phyloP scores from a whole-genome alignment of 2,329 filamentous ascomycete species.

The Diaporthe helianthi region DNA sequence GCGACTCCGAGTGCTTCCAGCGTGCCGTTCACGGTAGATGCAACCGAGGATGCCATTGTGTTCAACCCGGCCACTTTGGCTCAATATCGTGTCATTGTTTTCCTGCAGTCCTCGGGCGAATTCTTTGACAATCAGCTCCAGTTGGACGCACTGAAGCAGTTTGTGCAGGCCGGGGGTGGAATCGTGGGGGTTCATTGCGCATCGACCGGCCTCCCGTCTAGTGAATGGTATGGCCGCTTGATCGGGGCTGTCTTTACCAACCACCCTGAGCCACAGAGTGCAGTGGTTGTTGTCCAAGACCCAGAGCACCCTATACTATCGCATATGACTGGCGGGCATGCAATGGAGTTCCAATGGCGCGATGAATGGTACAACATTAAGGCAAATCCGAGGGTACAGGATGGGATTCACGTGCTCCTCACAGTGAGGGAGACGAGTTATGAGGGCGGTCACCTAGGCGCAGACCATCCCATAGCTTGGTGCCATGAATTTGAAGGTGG shows the following conservation, averaged over 20 bases:
- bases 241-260: conserved; percentile 48
- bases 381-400: conserved; percentile 40
- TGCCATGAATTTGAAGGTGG: conserved; percentile 48
- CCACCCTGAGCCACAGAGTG: conserved; percentile 48
- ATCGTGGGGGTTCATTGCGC: conserved; percentile 52
- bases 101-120: conserved; percentile 49
- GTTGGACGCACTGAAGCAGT: conserved; percentile 44
- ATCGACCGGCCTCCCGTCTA: conserved; percentile 43
- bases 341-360: conserved; percentile 41
- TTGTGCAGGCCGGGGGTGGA: conserved; percentile 46
- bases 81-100: conserved; percentile 46
- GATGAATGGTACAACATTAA: conserved; percentile 55
- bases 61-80: conserved; percentile 43
- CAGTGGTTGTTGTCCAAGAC: conserved; percentile 42
- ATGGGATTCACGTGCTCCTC: conserved; percentile 45
- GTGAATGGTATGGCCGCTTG: conserved; percentile 47
- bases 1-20: too few relatives aligned
- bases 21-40: conserved; percentile 42
- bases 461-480: conserved; percentile 50
- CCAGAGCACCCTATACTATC: conserved; percentile 42
- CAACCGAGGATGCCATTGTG: conserved; percentile 46
- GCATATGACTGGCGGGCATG: background rate
- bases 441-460: conserved; percentile 45
- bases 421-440: conserved; percentile 47
- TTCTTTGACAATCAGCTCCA: conserved; percentile 44